Conservation (phyloP, 495 filamentous ascomycete genomes). For the Trichocladium antarcticum region DNA sequence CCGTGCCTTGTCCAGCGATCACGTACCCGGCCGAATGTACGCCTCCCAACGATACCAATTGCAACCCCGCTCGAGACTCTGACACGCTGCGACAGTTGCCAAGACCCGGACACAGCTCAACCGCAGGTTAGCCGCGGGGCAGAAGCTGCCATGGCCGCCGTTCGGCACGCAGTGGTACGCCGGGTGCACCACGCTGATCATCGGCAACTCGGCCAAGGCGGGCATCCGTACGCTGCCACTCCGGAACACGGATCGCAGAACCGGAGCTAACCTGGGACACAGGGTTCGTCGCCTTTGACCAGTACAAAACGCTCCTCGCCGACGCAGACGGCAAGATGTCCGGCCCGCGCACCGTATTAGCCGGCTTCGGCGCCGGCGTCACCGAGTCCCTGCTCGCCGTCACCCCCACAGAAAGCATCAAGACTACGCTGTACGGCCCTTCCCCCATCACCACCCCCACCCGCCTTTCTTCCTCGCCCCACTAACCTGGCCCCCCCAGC, state of each 20-base stretch:
- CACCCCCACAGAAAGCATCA: slow-evolving; percentile 95
- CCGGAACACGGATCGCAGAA: not conserved
- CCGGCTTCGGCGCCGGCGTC: slow-evolving; percentile 88
- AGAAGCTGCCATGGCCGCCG: slow-evolving; percentile 91
- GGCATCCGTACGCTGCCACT: slow-evolving; percentile 65
- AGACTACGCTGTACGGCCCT: slow-evolving; percentile 65
- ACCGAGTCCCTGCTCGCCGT: slow-evolving; percentile 90
- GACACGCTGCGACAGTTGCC: slow-evolving; percentile 46
- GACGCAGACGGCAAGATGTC: slow-evolving; percentile 83
- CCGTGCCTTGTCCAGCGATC: slow-evolving; percentile 50
- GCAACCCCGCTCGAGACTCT: slow-evolving; percentile 1
- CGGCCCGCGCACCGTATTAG: slow-evolving; percentile 80
- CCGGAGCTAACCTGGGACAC: not conserved
- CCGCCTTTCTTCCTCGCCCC: not conserved
- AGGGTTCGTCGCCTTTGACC: slow-evolving; percentile 95
- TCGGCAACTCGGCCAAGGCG: slow-evolving; percentile 92
- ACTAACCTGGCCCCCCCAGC: slow-evolving; percentile 26
- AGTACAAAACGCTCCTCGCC: slow-evolving; percentile 70
- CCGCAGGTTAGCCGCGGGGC: slow-evolving; percentile 59
- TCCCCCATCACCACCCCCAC: not conserved
- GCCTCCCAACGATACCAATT: slow-evolving; percentile 11
- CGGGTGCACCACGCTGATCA: slow-evolving; percentile 91
- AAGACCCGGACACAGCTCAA: slow-evolving; percentile 95
- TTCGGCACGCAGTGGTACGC: slow-evolving; percentile 96
- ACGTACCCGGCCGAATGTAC: slow-evolving; percentile 96